phyloP scores from a whole-genome alignment of 202 grass and related monocot species.

The Cymbopogon flexuosus region DNA sequence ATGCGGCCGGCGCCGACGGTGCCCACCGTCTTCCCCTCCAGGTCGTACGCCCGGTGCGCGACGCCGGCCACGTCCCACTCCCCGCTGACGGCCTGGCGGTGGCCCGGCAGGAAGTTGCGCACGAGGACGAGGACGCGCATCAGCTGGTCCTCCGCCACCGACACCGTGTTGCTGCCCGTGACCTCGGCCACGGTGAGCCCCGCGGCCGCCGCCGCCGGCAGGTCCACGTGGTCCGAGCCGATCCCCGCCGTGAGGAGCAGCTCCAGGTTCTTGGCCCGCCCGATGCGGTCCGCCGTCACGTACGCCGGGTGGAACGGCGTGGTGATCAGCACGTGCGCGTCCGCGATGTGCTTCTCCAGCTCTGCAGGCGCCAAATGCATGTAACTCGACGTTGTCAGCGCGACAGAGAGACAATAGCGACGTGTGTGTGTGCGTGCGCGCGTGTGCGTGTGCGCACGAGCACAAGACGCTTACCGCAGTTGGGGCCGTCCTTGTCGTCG shows the following conservation, averaged over 20 bases:
- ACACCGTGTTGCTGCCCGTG: conserved; percentile 60
- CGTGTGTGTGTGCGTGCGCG: too few relatives aligned
- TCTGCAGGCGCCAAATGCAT: conserved; percentile 26
- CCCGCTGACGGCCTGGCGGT: conserved; percentile 42
- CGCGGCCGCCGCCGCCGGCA: conserved; percentile 42
- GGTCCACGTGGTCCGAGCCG: conserved; percentile 60
- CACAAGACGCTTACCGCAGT: conserved; percentile 28
- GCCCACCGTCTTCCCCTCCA: conserved; percentile 58
- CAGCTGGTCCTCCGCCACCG: conserved; percentile 62
- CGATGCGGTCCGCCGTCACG: conserved; percentile 53
- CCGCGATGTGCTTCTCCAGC: conserved; percentile 64
- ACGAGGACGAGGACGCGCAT: conserved; percentile 53
- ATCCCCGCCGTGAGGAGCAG: conserved; percentile 67
- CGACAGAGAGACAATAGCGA: too few relatives aligned
- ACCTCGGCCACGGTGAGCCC: conserved; percentile 61
- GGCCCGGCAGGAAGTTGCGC: conserved; percentile 55
- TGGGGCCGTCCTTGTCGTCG: conserved; percentile 74
- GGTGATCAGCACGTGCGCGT: conserved; percentile 69
- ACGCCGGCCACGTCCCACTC: conserved; percentile 62
- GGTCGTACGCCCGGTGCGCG: conserved; percentile 50
- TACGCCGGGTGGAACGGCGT: conserved; percentile 85
- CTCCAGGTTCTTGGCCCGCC: conserved; percentile 53
- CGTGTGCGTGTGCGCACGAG: not conserved
- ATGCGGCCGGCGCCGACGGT: conserved; percentile 58
- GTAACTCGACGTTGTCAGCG: not conserved